Base-by-base conservation (phyloP, 2,329 filamentous ascomycete genomes). In the Camillea tinctor region DNA sequence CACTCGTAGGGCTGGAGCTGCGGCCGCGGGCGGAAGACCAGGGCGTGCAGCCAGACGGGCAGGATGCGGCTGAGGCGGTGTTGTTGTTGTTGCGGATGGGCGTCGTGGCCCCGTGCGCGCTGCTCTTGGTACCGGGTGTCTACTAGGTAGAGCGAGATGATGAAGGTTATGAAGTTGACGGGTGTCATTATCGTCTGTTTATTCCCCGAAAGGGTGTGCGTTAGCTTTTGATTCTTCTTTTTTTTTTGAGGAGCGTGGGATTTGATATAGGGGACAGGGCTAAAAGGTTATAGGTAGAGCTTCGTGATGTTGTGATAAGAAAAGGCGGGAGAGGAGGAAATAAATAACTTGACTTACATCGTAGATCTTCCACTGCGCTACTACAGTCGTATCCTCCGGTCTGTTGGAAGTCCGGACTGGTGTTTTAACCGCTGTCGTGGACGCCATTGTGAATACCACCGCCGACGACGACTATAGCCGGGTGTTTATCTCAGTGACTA, bases 81-180 rank as follows among this genome's bases (percentile, higher is more conserved):
- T 20, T 5, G 30, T 64, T 44, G 71, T 61, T 24, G 66, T 49
- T 60, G 57, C 55, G 63, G 54, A 17, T 69, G 54, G 72, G 65
- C 66, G 67, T 51, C 17, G 49, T 77, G 74, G 57, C 68, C 71
- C 60, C 74, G 74, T 56, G 75, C 64, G 73, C 86, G 79, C 73
- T 79, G 70, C 68, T 79, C 69, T 68, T 84, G 75, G 80, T 85
- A 78, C 60, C 79, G 79, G 55, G 81, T 76, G 75, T 90, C 87
- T 50, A 90, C 81, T 55, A 89, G 73, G 70, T 82, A 80, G 52
- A 91, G 82, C 1, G 88, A 90, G 64, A 90, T 52, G 50, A 91
- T 72, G 74, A 90, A 90, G 21, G 85, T 83, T 55, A 85, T 77
- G 71, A 90, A 84, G 64, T 86, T 80, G 62, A 90, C 66, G 7